Evolutionary conservation across 768 basidiomycete genomes (phyloP), one percentile per base, ranked within the genome.

Genomic region (Russula lepida): DNA sequence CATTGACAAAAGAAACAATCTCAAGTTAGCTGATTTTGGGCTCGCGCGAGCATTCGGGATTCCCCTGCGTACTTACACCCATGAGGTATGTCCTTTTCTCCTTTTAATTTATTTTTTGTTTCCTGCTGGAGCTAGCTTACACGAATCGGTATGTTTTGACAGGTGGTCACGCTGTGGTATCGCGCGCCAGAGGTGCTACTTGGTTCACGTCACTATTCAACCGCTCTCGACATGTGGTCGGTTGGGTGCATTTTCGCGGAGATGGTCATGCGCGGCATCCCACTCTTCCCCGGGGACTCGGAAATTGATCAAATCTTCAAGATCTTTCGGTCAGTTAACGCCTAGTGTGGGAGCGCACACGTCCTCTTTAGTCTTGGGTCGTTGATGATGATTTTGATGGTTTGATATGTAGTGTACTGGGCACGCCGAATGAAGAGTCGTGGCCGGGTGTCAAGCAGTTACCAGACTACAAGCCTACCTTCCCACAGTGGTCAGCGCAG

Each of bases 301-400:
- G 97, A 99, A 76, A 99, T 98, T 70, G 97, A 99, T 75, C 97
- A 99, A 78, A 98, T 98, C 65, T 98, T 98, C 83, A 88, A 92
- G 74, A 99, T 99, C 69, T 99, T 98, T 81, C 84, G 92, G 97
- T 95, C 64, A 55, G 80, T 73, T 48, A 23, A 35, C 35, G 6
- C 35, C 13, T n/a, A 25, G 52, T 32, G 58, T 56, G 8, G 32
- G 21, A 30, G 21, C 6, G 33, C 32, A 37, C 11, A 27, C 23
- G 19, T 43, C 43, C 27, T 19, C 15, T 30, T 49, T 46, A 33
- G 32, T 47, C 15, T 6, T 47, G 58, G 62, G n/a, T 25, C 33
- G 17, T 13, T 23, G 46, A 44, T 49, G 43, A 46, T 33, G 21
- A 17, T 46, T n/a, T 25, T 43, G 41, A 23, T 33, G 17, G 28